Percentiles rank a stretch among this genome's conserved stretches.
phyloP scores from a whole-genome alignment of 768 basidiomycete genomes.

The Floccularia luteovirens region DNA sequence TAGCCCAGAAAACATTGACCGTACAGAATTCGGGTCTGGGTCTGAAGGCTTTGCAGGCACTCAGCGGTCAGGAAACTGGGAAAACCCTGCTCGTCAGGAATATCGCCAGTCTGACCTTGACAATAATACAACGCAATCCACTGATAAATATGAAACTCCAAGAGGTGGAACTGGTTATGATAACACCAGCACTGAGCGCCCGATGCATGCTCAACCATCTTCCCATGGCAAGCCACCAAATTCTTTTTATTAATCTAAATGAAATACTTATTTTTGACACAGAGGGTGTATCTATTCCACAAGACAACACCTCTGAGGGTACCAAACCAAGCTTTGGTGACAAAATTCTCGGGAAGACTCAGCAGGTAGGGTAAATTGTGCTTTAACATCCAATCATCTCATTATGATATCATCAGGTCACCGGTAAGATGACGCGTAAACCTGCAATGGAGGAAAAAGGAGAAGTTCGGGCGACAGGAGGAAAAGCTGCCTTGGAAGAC shows the following conservation, averaged over 20 bases:
- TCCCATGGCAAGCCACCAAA: conserved; percentile 1
- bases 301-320: conserved; percentile 21
- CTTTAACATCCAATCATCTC: not conserved
- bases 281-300: conserved; percentile 29
- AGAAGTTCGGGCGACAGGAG: conserved; percentile 44
- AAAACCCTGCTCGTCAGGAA: conserved; percentile 1
- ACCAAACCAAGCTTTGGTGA: conserved; percentile 38
- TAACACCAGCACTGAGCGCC: not conserved
- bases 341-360: conserved; percentile 50
- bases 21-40: conserved; percentile 10
- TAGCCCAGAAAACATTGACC: conserved; percentile 28
- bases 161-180: not conserved
- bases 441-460: conserved; percentile 49
- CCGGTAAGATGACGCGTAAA: conserved; percentile 41
- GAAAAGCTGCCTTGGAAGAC: conserved; percentile 36
- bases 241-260: not conserved
- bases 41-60: conserved; percentile 7
- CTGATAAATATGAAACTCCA: not conserved
- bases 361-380: conserved; percentile 47
- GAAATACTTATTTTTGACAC: not conserved
- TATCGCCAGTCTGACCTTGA: not conserved
- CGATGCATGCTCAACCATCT: conserved; percentile 4
- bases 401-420: conserved; percentile 21
- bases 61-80: no score
- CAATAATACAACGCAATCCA: conserved; percentile 1